phyloP scores from a whole-genome alignment of 495 filamentous ascomycete genomes.

The Rhypophila decipiens region DNA sequence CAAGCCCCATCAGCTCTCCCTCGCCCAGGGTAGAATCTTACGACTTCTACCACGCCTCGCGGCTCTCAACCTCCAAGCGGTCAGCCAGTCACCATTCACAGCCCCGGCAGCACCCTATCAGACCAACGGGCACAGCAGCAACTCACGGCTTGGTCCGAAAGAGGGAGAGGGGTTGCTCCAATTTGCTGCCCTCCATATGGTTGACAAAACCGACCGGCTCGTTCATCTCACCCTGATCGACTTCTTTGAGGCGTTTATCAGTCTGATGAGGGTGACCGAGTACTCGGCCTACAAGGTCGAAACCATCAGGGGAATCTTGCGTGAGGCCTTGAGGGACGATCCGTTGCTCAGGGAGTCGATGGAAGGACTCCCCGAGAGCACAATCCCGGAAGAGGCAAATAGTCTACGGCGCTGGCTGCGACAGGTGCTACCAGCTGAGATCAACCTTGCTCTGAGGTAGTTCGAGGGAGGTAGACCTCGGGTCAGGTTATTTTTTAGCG shows the following conservation, averaged over 20 bases:
- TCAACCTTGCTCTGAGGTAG: slow-evolving; percentile 16
- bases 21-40: slow-evolving; percentile 73
- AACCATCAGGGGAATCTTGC: slow-evolving; percentile 31
- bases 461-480: not conserved
- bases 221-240: slow-evolving; percentile 76
- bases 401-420: slow-evolving; percentile 31
- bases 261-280: slow-evolving; percentile 42
- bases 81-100: slow-evolving; percentile 51
- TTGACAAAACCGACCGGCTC: slow-evolving; percentile 64
- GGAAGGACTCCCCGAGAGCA: slow-evolving; percentile 35
- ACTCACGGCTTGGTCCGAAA: no score
- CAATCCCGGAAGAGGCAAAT: slow-evolving; percentile 37
- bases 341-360: slow-evolving; percentile 33
- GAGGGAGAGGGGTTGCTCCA: slow-evolving; percentile 56
- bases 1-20: slow-evolving; percentile 55
- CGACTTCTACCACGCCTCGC: slow-evolving; percentile 64
- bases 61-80: slow-evolving; percentile 53
- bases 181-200: slow-evolving; percentile 68
- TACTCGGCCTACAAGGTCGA: slow-evolving; percentile 32
- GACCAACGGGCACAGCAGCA: slow-evolving; percentile 14
- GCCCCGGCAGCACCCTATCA: slow-evolving; percentile 54
- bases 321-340: slow-evolving; percentile 34
- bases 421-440: slow-evolving; percentile 25
- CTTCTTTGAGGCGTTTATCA: slow-evolving; percentile 64
- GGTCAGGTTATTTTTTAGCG: not conserved